Conservation (phyloP, 2,329 filamentous ascomycete genomes). For the Meredithiella fracta region DNA sequence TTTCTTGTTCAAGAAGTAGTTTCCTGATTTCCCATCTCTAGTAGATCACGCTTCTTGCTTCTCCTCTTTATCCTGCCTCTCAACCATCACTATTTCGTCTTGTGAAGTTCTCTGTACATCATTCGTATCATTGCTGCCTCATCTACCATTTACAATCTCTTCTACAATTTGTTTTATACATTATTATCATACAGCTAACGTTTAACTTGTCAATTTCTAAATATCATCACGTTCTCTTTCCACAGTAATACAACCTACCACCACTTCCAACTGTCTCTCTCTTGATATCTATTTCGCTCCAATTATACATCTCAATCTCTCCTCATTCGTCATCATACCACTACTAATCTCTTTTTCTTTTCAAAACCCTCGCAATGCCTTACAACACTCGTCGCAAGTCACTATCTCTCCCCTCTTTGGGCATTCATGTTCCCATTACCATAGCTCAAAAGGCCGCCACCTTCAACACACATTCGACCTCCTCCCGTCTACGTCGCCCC, state of each 20-base stretch:
- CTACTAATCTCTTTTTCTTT: background rate
- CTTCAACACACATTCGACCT: conserved; percentile 24
- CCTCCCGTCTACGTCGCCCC: conserved; percentile 17
- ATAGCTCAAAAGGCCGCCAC: conserved; percentile 42
- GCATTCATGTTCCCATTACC: conserved; percentile 67
- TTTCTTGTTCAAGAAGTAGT: too few relatives aligned
- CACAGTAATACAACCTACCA: too few relatives aligned
- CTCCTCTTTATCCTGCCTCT: background rate
- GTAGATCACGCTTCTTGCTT: background rate
- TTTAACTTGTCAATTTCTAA: too few relatives aligned
- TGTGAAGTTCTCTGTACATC: too few relatives aligned
- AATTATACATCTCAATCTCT: too few relatives aligned
- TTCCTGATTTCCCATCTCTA: too few relatives aligned
- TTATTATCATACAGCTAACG: background rate
- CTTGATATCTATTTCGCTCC: too few relatives aligned
- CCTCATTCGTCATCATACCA: background rate
- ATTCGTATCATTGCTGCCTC: too few relatives aligned
- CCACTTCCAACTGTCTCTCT: too few relatives aligned
- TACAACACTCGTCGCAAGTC: conserved; percentile 97
- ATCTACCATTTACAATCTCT: background rate
- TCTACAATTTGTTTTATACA: background rate
- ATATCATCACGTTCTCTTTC: too few relatives aligned
- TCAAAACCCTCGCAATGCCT: conserved; percentile 42
- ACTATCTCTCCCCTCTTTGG: conserved; percentile 77
- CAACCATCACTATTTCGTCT: background rate